Conservation (phyloP, 169 alveolate genomes). For the Amoebophrya sp. region DNA sequence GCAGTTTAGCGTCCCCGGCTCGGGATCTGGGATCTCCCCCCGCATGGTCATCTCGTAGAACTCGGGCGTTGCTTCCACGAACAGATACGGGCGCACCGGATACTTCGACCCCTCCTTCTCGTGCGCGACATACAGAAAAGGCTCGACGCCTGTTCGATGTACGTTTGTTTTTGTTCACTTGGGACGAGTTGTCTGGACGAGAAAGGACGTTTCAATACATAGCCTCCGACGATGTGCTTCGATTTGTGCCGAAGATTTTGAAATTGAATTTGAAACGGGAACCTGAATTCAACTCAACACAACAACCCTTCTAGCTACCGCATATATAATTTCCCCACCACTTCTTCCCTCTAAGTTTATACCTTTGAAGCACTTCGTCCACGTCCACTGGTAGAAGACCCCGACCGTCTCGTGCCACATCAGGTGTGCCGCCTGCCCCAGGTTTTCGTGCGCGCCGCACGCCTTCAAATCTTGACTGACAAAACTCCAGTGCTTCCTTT, state of each 20-base stretch:
- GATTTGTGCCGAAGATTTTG: no score
- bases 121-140: neutral
- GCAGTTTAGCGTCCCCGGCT: neutral
- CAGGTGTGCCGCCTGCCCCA: neutral
- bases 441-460: neutral
- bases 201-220: no score
- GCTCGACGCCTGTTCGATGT: no score
- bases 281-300: no score
- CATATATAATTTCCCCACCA: no score
- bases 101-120: neutral
- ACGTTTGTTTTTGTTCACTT: no score
- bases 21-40: neutral
- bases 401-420: neutral
- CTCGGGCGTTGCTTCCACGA: neutral
- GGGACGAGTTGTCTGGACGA: no score
- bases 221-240: no score
- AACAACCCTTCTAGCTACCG: no score
- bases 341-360: no score
- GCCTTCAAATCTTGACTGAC: neutral
- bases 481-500: neutral
- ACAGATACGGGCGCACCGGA: neutral
- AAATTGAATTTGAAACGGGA: no score
- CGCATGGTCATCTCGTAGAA: neutral
- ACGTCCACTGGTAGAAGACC: neutral
- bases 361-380: neutral